Conservation (phyloP, 1,284 basidiomycete species). For the Rhizopogon hawkerae region DNA sequence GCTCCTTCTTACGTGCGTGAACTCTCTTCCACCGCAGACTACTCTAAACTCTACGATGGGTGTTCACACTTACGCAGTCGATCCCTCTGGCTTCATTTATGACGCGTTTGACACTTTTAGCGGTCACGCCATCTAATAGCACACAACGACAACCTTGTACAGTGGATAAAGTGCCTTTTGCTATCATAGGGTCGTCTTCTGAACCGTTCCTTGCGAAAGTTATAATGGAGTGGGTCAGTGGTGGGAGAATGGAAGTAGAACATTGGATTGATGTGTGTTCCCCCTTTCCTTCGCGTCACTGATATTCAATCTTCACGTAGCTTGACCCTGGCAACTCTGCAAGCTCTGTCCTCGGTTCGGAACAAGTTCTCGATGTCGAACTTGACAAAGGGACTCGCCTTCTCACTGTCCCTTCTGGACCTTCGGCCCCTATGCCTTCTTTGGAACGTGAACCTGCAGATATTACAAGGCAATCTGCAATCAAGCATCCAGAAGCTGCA, state of each 20-base stretch:
- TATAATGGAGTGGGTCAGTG: constrained; percentile 43
- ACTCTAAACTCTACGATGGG: not conserved
- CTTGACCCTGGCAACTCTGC: constrained; percentile 47
- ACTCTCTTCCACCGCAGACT: not conserved
- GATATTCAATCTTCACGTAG: constrained; percentile 29
- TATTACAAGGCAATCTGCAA: constrained; percentile 1
- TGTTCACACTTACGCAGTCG: constrained; percentile 11
- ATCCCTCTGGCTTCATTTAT: constrained; percentile 39
- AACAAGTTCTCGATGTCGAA: constrained; percentile 66
- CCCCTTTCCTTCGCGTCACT: not conserved
- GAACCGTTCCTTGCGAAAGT: constrained; percentile 58
- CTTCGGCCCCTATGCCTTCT: constrained; percentile 20
- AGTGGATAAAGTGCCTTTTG: constrained; percentile 46
- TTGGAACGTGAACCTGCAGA: constrained; percentile 18
- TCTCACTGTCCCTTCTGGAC: constrained; percentile 28
- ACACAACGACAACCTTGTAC: constrained; percentile 23
- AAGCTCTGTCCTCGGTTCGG: constrained; percentile 50
- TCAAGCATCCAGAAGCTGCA: not conserved
- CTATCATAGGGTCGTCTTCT: constrained; percentile 45
- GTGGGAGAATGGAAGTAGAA: constrained; percentile 43
- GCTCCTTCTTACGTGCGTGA: constrained; percentile 62
- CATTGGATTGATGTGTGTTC: constrained; percentile 67
- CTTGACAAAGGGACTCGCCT: constrained; percentile 55
- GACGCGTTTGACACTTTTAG: constrained; percentile 34
- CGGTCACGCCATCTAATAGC: constrained; percentile 19